These are phyloP conservation scores for Chlorella sp. DNA, from an alignment of 139 green algal genomes.

Conservation along the genomic window DNA sequence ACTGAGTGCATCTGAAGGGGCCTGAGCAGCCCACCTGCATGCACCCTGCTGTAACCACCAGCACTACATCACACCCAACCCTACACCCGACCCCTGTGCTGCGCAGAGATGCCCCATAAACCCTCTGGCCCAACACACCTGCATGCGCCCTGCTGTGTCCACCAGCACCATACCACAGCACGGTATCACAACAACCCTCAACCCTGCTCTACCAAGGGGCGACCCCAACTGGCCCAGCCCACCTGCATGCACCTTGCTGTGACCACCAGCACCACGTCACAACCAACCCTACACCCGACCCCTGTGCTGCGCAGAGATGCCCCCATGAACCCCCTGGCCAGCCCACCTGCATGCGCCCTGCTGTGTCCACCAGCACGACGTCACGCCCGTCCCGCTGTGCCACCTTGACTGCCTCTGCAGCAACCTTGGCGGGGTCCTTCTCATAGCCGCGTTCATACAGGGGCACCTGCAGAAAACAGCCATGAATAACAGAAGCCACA, in stretches of 20 bases:
- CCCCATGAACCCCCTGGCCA: neutral
- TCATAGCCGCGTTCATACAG: conserved; percentile 98
- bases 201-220: too few species aligned
- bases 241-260: neutral
- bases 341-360: conserved; percentile 73
- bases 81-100: neutral
- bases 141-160: too few species aligned
- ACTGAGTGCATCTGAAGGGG: too few species aligned
- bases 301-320: neutral
- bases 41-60: neutral
- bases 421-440: conserved; percentile 93
- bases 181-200: too few species aligned
- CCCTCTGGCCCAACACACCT: neutral
- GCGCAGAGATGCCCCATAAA: neutral
- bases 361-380: conserved; percentile 96
- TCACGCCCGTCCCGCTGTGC: conserved; percentile 73
- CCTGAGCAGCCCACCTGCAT: neutral
- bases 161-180: too few species aligned
- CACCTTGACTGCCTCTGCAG: conserved; percentile 78
- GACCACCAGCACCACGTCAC: neutral
- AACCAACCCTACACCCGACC: neutral
- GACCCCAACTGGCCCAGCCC: too few species aligned
- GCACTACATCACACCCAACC: neutral
- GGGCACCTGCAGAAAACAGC: conserved; percentile 68
- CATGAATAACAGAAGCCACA: too few species aligned